Evolutionary conservation across 2,329 filamentous ascomycete species (phyloP).

Genomic region (Beauveria varroae): DNA sequence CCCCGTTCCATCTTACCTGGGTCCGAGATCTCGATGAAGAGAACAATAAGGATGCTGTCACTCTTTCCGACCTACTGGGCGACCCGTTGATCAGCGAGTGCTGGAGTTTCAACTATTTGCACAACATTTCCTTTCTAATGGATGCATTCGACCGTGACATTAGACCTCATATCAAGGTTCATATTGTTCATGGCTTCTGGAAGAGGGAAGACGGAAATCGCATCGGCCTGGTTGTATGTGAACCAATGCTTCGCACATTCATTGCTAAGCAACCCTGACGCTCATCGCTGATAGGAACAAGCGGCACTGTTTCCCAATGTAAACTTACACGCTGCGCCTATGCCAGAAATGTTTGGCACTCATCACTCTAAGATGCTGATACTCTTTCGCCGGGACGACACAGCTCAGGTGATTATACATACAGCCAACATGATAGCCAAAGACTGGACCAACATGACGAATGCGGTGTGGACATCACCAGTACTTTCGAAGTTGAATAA

Average conservation of each 20-base stretch:
- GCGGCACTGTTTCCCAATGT: slow-evolving; percentile 59
- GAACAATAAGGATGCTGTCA: slow-evolving; percentile 59
- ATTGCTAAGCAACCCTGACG: neutral
- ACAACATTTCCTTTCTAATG: slow-evolving; percentile 52
- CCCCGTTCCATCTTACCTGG: slow-evolving; percentile 65
- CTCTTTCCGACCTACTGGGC: slow-evolving; percentile 60
- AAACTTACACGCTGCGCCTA: slow-evolving; percentile 62
- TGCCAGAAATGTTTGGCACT: slow-evolving; percentile 80
- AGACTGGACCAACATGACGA: slow-evolving; percentile 85
- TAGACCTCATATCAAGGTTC: slow-evolving; percentile 40
- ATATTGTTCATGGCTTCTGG: slow-evolving; percentile 56
- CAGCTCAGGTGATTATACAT: slow-evolving; percentile 73
- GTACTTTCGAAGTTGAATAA: slow-evolving; percentile 45
- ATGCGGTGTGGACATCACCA: slow-evolving; percentile 74
- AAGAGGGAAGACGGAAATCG: slow-evolving; percentile 58
- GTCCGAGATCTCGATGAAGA: slow-evolving; percentile 55
- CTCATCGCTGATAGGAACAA: slow-evolving; percentile 40
- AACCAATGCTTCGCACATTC: neutral
- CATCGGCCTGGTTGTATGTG: slow-evolving; percentile 45
- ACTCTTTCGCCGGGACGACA: slow-evolving; percentile 69
- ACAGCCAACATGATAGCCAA: slow-evolving; percentile 86
- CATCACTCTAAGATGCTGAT: slow-evolving; percentile 86
- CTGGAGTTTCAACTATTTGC: slow-evolving; percentile 64
- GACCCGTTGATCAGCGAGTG: slow-evolving; percentile 66
- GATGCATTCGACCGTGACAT: slow-evolving; percentile 45